Conservation (phyloP, 2,329 filamentous ascomycete species). For the Alternaria postmessia region DNA sequence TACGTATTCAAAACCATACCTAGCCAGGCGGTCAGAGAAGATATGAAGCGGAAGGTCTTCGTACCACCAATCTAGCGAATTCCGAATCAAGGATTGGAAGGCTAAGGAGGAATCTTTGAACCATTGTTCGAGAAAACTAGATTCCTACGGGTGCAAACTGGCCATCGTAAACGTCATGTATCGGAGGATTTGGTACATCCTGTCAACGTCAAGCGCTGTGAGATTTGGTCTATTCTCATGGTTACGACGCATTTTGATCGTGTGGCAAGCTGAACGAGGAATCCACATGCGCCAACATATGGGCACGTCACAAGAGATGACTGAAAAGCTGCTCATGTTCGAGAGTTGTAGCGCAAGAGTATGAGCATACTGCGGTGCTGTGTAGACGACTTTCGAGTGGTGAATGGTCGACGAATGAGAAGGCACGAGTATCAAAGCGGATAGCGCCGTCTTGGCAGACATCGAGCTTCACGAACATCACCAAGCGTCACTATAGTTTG, state of each 20-base stretch:
- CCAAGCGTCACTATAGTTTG: constrained; percentile 31
- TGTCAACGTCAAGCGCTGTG: not conserved
- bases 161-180: not conserved
- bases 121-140: not conserved
- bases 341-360: not conserved
- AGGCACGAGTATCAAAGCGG: constrained; percentile 24
- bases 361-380: not conserved
- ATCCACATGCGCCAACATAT: not conserved
- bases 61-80: not conserved
- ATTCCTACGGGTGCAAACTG: not conserved
- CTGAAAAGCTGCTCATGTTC: not conserved
- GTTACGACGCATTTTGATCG: not conserved
- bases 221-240: not conserved
- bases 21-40: not conserved
- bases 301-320: too few species aligned
- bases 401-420: constrained; percentile 22
- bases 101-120: not conserved
- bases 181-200: not conserved
- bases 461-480: constrained; percentile 38
- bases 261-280: not conserved
- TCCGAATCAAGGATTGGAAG: not conserved
- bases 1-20: not conserved
- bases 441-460: constrained; percentile 33
- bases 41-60: not conserved
- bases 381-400: not conserved